These are phyloP conservation scores for Yarrowia hollandica DNA, from an alignment of 805 yeast genomes.

Conservation along the genomic window DNA sequence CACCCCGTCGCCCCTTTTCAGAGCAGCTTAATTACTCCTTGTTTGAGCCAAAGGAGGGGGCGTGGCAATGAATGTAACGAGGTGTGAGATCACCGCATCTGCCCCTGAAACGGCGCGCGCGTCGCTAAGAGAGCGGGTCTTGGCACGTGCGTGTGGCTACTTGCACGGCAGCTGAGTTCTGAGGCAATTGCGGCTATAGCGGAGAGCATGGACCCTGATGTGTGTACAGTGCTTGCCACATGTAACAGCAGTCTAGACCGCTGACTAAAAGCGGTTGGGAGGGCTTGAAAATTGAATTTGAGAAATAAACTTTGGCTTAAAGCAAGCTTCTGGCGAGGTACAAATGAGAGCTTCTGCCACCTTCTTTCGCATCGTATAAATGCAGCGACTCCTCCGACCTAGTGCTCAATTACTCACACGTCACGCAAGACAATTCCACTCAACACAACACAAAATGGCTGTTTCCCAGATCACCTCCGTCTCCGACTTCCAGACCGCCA, in stretches of 20 bases:
- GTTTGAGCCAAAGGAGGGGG: too few species aligned
- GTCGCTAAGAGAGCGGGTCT: too few species aligned
- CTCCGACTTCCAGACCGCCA: constrained; percentile 66
- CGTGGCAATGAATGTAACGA: too few species aligned
- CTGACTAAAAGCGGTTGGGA: neutral
- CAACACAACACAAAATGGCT: constrained; percentile 44
- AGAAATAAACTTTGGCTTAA: constrained; percentile 2
- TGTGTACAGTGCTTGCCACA: too few species aligned
- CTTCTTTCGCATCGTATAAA: constrained; percentile 24
- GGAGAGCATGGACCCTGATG: too few species aligned
- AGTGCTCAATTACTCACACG: constrained; percentile 18
- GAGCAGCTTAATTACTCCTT: too few species aligned
- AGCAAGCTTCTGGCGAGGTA: constrained; percentile 10
- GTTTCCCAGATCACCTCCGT: constrained; percentile 52
- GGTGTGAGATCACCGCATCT: too few species aligned
- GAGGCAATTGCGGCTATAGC: constrained; percentile 21
- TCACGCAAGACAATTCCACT: constrained; percentile 29
- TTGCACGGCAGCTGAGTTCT: too few species aligned
- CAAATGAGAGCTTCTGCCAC: constrained; percentile 23
- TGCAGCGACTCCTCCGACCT: constrained; percentile 26
- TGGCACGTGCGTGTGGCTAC: too few species aligned
- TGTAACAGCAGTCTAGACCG: constrained; percentile 14
- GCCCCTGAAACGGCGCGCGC: too few species aligned
- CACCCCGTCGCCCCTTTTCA: too few species aligned
- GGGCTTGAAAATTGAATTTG: too few species aligned